These are phyloP conservation scores for Kwoniella europaea DNA, from an alignment of 768 basidiomycete species.

Conservation along the genomic window DNA sequence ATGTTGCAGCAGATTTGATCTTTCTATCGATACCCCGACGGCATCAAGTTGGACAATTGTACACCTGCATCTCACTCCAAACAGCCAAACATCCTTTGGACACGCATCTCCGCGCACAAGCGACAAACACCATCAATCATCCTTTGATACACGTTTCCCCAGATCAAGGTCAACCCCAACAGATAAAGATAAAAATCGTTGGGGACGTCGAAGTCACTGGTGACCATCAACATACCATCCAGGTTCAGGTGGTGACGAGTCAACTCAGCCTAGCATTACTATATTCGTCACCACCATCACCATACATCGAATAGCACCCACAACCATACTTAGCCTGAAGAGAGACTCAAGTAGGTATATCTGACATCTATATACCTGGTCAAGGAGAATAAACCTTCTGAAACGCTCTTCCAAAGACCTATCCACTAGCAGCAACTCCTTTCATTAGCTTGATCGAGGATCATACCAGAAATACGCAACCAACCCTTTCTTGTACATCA, in stretches of 20 bases:
- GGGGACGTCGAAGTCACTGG: not conserved
- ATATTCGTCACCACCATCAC: constrained; percentile 5
- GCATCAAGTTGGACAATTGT: not conserved
- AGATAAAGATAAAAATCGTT: not conserved
- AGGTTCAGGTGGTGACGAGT: constrained; percentile 9
- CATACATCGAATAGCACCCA: not conserved
- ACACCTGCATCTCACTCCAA: not conserved
- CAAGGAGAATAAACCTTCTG: not conserved
- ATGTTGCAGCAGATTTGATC: not conserved
- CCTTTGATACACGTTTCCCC: constrained; percentile 2
- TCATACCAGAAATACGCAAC: not conserved
- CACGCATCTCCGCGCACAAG: constrained; percentile 4
- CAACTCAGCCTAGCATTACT: not conserved
- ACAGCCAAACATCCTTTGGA: constrained; percentile 5
- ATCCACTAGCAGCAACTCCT: constrained; percentile 1
- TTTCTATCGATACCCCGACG: not conserved
- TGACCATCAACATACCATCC: not conserved
- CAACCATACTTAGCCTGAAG: not conserved
- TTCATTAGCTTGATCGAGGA: constrained; percentile 4
- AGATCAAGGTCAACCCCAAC: constrained; percentile 2
- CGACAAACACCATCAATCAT: not conserved
- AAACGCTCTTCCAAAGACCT: not conserved
- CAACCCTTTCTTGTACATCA: not conserved
- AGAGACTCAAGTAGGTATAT: not conserved
- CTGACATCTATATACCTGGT: not conserved